Conservation (phyloP, 1,284 basidiomycete species). For the Takashimella tepidaria region DNA sequence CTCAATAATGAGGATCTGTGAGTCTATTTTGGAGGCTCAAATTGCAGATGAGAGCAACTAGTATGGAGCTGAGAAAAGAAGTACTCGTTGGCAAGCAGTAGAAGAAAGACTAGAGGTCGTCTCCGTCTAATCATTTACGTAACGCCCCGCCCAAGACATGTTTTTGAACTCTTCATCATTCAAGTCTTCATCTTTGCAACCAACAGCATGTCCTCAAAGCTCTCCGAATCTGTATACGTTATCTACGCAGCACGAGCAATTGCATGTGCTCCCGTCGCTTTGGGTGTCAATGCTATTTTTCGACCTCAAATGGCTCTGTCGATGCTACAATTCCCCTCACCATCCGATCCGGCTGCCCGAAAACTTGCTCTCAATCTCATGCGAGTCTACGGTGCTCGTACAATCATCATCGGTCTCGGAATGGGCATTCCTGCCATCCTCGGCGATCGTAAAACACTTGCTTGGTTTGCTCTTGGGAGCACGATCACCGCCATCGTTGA, state of each 20-base stretch:
- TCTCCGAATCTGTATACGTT: neutral
- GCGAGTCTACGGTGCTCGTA: neutral
- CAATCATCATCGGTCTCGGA: neutral
- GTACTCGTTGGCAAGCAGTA: no score
- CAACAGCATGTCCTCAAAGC: no score
- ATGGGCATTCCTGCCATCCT: neutral
- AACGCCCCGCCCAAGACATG: no score
- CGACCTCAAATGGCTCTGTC: neutral
- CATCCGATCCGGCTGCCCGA: neutral
- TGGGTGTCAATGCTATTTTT: neutral
- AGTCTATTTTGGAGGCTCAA: no score
- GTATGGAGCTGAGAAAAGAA: no score
- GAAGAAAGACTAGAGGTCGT: no score
- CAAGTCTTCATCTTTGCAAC: no score
- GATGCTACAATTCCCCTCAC: neutral
- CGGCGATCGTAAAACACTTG: neutral
- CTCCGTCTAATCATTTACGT: no score
- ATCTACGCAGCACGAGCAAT: neutral
- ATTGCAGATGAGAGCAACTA: no score
- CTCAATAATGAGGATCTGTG: no score
- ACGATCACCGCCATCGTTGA: neutral
- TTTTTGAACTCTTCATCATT: no score
- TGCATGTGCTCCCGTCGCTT: neutral
- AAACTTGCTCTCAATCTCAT: neutral
- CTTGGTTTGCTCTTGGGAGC: neutral